Evolutionary conservation across 164 flowering plant genomes (phyloP), one percentile per base, ranked within the genome.

Genomic region (Annona squamosa): DNA sequence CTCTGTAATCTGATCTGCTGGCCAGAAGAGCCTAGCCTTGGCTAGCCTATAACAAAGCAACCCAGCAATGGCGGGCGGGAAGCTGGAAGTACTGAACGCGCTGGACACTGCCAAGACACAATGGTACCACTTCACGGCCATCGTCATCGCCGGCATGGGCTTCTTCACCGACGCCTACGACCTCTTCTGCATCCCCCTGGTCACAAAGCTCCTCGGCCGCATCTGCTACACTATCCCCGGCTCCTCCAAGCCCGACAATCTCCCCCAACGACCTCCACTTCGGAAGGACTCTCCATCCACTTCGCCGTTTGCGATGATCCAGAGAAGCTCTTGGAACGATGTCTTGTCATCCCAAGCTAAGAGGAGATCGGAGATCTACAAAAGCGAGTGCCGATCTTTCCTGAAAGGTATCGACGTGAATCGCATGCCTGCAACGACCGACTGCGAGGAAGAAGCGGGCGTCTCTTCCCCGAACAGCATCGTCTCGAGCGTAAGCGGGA

Each of bases 131-230:
- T 90, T 91, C 86, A 90, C 94, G 0, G 97, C 97, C 13, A 90
- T 91, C 42, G 76, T 91, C 3, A 83, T 91, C 44, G 93, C 97
- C 16, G 97, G 97, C 37, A 91, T 91, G 97, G 97, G 97, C 1
- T 91, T 91, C 81, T 91, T 91, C 89, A 91, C 97, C 0, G 97
- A 91, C 67, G 94, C 97, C 12, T 91, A 91, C 47, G 97, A 91
- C 68, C 89, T 91, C 62, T 91, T 91, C 81, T 90, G 97, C 85
- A 85, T 91, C 69, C 90, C 97, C 18, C 87, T 91, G 4, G 81
- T 82, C 57, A 82, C 81, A 46, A 84, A 82, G 62, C 69, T 84
- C 10, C 82, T 84, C 17, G 87, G 87, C 64, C 85, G 87, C 13
- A 73, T 84, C 26, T 84, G 82, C 75, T 84, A 84, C 77, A 56